phyloP scores from a whole-genome alignment of 2,329 filamentous ascomycete species.

The Nothophaeocryptopus gaeumannii region DNA sequence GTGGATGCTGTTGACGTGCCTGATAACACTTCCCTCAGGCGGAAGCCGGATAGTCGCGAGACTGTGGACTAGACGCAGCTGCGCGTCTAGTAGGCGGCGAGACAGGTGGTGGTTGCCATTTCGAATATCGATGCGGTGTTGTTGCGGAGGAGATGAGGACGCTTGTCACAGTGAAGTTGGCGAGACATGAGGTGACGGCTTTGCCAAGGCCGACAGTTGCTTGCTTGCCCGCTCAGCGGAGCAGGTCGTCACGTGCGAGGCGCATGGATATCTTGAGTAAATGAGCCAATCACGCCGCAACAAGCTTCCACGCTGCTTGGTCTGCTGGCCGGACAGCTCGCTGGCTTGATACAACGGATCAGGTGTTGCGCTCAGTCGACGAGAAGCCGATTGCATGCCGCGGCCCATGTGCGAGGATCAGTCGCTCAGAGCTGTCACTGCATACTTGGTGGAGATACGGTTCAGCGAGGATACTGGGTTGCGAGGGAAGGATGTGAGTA shows the following conservation, averaged over 20 bases:
- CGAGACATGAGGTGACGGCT: background rate
- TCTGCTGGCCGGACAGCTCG: constrained; percentile 1
- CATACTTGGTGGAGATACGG: background rate
- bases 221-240: no score
- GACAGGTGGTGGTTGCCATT: constrained; percentile 18
- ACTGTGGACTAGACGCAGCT: constrained; percentile 30
- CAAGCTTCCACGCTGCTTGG: background rate
- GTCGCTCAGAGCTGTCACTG: background rate
- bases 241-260: no score
- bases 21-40: constrained; percentile 34
- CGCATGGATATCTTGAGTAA: no score
- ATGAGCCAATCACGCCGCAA: no score
- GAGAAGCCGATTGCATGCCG: background rate
- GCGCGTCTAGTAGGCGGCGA: constrained; percentile 34
- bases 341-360: constrained; percentile 1
- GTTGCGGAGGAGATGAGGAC: constrained; percentile 14
- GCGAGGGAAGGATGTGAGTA: constrained; percentile 4
- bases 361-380: background rate
- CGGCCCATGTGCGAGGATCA: background rate
- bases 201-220: background rate
- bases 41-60: constrained; percentile 34
- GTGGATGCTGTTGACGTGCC: constrained; percentile 11
- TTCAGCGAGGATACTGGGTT: constrained; percentile 4
- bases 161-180: background rate
- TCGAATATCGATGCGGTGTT: background rate